Percentiles rank a stretch among this genome's conserved stretches.
phyloP scores from a whole-genome alignment of 2,329 filamentous ascomycete species.

The Penicillium sp. region DNA sequence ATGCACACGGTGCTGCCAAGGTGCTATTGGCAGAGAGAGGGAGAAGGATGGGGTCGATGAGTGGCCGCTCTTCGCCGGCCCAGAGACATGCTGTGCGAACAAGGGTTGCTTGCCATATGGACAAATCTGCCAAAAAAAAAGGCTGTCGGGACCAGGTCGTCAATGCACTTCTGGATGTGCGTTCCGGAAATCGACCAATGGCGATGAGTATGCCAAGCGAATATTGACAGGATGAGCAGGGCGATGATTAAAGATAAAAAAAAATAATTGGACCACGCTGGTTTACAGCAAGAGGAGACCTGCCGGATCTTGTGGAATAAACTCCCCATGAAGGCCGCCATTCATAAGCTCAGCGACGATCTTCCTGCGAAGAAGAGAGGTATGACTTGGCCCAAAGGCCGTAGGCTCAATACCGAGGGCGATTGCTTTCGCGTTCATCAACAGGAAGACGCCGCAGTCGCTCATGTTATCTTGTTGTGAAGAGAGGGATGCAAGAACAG shows the following conservation, averaged over 20 bases:
- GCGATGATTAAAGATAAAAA: neutral
- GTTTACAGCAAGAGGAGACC: conserved; percentile 28
- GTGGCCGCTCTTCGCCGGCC: no score
- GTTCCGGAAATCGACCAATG: no score
- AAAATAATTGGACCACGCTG: neutral
- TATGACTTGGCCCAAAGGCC: conserved; percentile 43
- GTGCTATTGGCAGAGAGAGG: neutral
- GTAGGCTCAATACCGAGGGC: conserved; percentile 47
- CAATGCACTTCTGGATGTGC: no score
- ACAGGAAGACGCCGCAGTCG: conserved; percentile 54
- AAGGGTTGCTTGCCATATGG: no score
- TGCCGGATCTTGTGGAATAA: conserved; percentile 31
- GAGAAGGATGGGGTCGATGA: no score
- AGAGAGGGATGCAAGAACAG: conserved; percentile 38
- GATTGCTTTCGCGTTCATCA: conserved; percentile 52
- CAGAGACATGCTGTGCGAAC: no score
- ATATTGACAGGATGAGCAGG: neutral
- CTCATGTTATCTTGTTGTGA: conserved; percentile 50
- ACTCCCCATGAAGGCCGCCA: conserved; percentile 47
- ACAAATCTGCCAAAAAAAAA: no score
- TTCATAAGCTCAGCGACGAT: conserved; percentile 52
- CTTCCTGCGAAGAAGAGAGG: conserved; percentile 43
- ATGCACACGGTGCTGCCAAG: neutral
- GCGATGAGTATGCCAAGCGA: neutral
- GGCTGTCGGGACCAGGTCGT: no score